Base-by-base conservation (phyloP, 441 rosid genomes). In the Biscutella laevigata region DNA sequence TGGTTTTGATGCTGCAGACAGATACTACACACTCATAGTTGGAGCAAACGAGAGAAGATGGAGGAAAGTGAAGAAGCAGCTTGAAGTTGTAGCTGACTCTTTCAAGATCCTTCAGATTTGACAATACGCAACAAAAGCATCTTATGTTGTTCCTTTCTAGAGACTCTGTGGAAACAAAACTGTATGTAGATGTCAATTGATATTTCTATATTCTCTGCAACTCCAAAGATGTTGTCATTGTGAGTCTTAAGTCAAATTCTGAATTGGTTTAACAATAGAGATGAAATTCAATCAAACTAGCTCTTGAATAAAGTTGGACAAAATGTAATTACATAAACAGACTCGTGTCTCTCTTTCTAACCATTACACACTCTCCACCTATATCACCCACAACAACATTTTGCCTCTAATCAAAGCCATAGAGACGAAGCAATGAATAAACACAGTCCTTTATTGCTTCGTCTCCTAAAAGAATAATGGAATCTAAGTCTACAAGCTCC, bases 21-120 rank as follows among this genome's bases (percentile, higher is more conserved):
- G 94, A 65, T 86, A 66, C 59, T 92, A 86, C 82, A 92, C 98
- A 0, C 61, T 92, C 58, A 77, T 75, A 8, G 98, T 88, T 6
- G 96, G 74, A 54, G 96, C 96, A 17, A 82, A 83, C 1, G 96
- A 88, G 49, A 83, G 95, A 53, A 66, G 95, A 16, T 88, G 95
- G 96, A 86, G 70, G 71, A 68, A 81, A 71, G 46, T 68, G 25
- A 82, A 91, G 32, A 73, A 78, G 35, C 69, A 61, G 74, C 94
- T 86, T 37, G 76, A 84, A 75, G 87, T 91, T 32, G 91, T 83
- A 1, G 96, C 98, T 1, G 95, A 91, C 68, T 85, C 96, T 59
- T 85, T 85, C 78, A 79, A 62, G 74, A 73, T 85, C 70, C 74
- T 80, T 32, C 76, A 91, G 29, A 80, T 79, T 39, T 77, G 65